phyloP scores from a whole-genome alignment of 108 stramenopile genomes.

The Stephanodiscus triporus region DNA sequence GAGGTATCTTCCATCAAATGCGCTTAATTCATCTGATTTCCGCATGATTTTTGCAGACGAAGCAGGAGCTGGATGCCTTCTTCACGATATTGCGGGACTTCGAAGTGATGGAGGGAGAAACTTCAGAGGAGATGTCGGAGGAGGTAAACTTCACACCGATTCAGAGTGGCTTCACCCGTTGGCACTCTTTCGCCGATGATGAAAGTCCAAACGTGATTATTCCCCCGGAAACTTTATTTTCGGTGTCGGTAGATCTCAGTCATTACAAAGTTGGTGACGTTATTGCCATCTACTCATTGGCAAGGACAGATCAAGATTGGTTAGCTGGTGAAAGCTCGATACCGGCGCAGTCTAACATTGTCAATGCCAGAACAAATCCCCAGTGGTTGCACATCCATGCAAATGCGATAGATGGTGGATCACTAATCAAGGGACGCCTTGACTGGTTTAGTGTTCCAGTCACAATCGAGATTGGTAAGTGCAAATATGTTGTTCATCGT shows the following conservation, averaged over 20 bases:
- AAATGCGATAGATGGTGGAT: conserved; percentile 49
- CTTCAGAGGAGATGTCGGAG: conserved; percentile 38
- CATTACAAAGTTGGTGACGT: conserved; percentile 53
- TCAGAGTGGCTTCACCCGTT: conserved; percentile 39
- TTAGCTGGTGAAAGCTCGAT: conserved; percentile 24
- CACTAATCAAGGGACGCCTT: conserved; percentile 72
- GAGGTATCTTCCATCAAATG: neutral
- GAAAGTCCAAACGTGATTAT: neutral
- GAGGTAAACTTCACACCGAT: conserved; percentile 41
- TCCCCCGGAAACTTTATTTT: conserved; percentile 59
- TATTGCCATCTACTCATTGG: conserved; percentile 62
- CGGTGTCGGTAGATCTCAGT: conserved; percentile 54
- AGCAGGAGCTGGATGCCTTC: conserved; percentile 42
- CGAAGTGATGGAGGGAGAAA: conserved; percentile 44
- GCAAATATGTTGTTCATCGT: neutral
- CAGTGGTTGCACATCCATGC: conserved; percentile 59
- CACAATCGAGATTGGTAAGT: conserved; percentile 64
- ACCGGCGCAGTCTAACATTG: conserved; percentile 85
- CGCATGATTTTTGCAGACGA: conserved; percentile 8
- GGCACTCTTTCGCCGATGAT: conserved; percentile 25
- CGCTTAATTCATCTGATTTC: neutral
- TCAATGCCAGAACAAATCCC: conserved; percentile 90
- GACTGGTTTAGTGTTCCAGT: conserved; percentile 84
- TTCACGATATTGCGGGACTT: conserved; percentile 42
- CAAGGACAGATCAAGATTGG: conserved; percentile 77